phyloP scores from a whole-genome alignment of 208 protist species.

The Endotrypanum monterogeii region DNA sequence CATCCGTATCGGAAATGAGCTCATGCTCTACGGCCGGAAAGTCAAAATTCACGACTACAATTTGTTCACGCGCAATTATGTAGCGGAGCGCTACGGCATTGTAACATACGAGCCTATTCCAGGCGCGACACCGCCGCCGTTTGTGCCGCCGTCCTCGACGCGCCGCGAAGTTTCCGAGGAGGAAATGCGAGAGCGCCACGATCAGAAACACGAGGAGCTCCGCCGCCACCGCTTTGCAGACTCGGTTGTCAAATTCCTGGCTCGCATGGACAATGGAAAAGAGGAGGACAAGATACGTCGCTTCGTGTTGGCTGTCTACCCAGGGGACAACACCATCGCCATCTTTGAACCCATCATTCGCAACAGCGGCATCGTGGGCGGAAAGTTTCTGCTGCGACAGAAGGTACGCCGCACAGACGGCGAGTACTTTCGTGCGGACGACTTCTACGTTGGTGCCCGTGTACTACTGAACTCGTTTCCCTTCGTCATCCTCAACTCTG shows the following conservation, averaged over 20 bases:
- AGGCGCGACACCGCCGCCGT: constrained; percentile 61
- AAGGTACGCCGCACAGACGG: constrained; percentile 67
- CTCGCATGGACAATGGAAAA: constrained; percentile 78
- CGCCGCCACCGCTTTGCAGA: constrained; percentile 81
- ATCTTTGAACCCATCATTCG: constrained; percentile 91
- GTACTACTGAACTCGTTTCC: constrained; percentile 77
- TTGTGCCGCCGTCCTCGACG: constrained; percentile 60
- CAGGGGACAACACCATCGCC: constrained; percentile 92
- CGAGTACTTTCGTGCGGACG: constrained; percentile 60
- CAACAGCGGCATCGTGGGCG: constrained; percentile 95
- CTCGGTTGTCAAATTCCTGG: constrained; percentile 91
- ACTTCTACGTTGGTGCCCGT: constrained; percentile 90
- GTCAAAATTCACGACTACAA: constrained; percentile 95
- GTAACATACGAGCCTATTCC: constrained; percentile 61
- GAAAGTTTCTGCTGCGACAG: constrained; percentile 93
- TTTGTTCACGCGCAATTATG: constrained; percentile 91
- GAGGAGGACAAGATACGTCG: constrained; percentile 86
- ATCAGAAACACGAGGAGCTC: constrained; percentile 74
- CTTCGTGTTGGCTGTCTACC: constrained; percentile 92
- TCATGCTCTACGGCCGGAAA: constrained; percentile 88
- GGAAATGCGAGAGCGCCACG: constrained; percentile 80
- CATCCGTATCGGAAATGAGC: constrained; percentile 89
- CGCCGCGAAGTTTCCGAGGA: constrained; percentile 91
- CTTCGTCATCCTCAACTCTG: constrained; percentile 85
- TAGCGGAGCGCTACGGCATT: constrained; percentile 70